phyloP scores from a whole-genome alignment of 2,329 filamentous ascomycete species.

The Chaetomium sp. region DNA sequence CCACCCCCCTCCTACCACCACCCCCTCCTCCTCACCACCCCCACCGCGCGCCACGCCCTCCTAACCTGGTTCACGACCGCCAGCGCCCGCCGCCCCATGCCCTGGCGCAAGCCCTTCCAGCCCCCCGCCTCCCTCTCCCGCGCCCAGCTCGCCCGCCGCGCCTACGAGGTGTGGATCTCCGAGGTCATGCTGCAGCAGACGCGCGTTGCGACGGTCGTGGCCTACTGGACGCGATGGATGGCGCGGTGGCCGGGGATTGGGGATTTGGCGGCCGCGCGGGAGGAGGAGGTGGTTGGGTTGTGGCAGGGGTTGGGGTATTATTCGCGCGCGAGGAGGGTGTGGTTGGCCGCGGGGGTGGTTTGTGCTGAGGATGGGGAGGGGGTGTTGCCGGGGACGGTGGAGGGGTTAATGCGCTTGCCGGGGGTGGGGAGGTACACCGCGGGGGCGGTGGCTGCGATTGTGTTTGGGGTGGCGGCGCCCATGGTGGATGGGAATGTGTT shows the following conservation, averaged over 20 bases:
- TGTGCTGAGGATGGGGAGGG: conserved; percentile 51
- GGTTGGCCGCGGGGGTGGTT: conserved; percentile 57
- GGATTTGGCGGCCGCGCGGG: conserved; percentile 54
- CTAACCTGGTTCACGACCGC: conserved; percentile 56
- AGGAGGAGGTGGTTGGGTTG: conserved; percentile 59
- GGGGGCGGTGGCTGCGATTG: conserved; percentile 63
- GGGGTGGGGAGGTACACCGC: conserved; percentile 66
- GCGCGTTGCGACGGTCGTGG: conserved; percentile 62
- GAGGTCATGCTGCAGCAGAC: conserved; percentile 71
- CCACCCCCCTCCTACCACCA: conserved; percentile 53
- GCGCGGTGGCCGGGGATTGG: conserved; percentile 60
- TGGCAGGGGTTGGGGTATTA: conserved; percentile 68
- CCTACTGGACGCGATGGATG: conserved; percentile 67
- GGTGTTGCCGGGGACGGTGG: conserved; percentile 51
- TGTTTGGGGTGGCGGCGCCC: conserved; percentile 59
- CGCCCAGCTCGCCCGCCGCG: conserved; percentile 52
- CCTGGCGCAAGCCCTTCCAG: conserved; percentile 62
- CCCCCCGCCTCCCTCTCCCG: conserved; percentile 37
- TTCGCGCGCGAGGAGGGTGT: conserved; percentile 62
- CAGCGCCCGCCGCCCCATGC: conserved; percentile 54
- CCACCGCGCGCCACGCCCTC: conserved; percentile 41
- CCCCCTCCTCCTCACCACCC: conserved; percentile 51
- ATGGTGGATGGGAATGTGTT: conserved; percentile 68
- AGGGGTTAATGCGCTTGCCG: conserved; percentile 55
- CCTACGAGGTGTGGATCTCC: conserved; percentile 68